phyloP scores from a whole-genome alignment of 2,329 filamentous ascomycete genomes.

The Sordariomycetes sp. region DNA sequence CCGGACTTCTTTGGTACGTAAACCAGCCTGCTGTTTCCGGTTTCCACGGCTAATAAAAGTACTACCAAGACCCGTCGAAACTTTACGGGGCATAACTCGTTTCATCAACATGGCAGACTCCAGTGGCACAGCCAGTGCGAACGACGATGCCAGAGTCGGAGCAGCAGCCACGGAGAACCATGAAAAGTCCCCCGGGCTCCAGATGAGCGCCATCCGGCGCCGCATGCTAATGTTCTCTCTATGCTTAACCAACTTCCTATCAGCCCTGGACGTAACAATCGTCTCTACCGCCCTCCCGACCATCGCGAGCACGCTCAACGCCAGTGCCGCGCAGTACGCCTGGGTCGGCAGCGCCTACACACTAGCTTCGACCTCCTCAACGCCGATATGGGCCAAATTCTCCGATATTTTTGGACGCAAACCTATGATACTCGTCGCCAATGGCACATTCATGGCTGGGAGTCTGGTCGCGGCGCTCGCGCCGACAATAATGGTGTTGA shows the following conservation, averaged over 20 bases:
- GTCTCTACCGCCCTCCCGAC: conserved; percentile 48
- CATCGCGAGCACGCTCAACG: conserved; percentile 38
- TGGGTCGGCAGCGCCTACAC: conserved; percentile 70
- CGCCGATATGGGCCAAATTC: conserved; percentile 54
- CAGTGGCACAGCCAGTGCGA: neutral
- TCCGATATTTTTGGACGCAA: conserved; percentile 62
- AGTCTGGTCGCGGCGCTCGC: conserved; percentile 51
- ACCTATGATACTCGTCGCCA: conserved; percentile 48
- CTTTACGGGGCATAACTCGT: neutral
- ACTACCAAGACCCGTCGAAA: neutral
- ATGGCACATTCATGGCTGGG: conserved; percentile 50
- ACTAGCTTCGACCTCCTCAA: conserved; percentile 52
- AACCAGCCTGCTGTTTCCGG: neutral
- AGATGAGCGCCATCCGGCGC: neutral
- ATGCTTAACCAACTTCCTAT: conserved; percentile 23
- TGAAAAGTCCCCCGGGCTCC: neutral
- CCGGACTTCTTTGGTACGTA: neutral
- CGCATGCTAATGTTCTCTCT: conserved; percentile 4
- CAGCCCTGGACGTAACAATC: conserved; percentile 40
- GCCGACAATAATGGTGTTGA: conserved; percentile 49
- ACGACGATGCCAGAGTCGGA: neutral
- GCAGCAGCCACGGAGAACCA: neutral
- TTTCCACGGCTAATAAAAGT: neutral
- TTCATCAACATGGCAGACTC: neutral
- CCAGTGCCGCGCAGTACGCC: conserved; percentile 53